Conservation (phyloP, 2,329 filamentous ascomycete species). For the Clonostachys solani region DNA sequence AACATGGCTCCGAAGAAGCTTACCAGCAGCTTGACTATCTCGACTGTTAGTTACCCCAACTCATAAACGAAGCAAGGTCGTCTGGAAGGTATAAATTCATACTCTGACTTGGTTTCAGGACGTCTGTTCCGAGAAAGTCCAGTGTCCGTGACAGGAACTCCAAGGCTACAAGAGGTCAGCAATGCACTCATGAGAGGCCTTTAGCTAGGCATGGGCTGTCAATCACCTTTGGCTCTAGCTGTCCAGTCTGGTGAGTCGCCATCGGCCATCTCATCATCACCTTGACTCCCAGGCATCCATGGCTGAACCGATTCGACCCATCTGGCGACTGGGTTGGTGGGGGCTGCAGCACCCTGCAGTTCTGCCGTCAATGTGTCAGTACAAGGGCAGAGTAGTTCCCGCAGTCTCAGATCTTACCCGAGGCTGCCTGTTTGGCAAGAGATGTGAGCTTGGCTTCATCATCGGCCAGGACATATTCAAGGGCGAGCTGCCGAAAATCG, state of each 20-base stretch:
- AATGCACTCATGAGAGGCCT: background rate
- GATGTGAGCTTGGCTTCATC: constrained; percentile 31
- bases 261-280: constrained; percentile 27
- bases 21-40: constrained; percentile 36
- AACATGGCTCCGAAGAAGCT: constrained; percentile 56
- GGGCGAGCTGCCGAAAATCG: constrained; percentile 45
- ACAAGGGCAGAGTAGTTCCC: background rate
- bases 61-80: background rate
- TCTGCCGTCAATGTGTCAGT: constrained; percentile 20
- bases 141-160: constrained; percentile 53
- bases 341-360: constrained; percentile 37
- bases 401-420: constrained; percentile 18
- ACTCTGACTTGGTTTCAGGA: constrained; percentile 47
- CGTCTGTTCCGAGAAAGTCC: constrained; percentile 36
- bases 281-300: constrained; percentile 43
- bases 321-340: constrained; percentile 41
- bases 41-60: background rate
- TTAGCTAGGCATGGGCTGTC: background rate
- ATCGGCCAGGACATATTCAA: constrained; percentile 50
- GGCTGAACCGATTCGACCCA: constrained; percentile 52
- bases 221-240: constrained; percentile 43
- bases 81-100: constrained; percentile 2
- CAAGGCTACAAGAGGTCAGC: constrained; percentile 31
- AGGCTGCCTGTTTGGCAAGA: constrained; percentile 41
- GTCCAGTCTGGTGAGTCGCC: constrained; percentile 45